Percentiles rank a stretch among this genome's conserved stretches.
Conservation (phyloP, 257 asterid genomes). For the Solanum commersonii region DNA sequence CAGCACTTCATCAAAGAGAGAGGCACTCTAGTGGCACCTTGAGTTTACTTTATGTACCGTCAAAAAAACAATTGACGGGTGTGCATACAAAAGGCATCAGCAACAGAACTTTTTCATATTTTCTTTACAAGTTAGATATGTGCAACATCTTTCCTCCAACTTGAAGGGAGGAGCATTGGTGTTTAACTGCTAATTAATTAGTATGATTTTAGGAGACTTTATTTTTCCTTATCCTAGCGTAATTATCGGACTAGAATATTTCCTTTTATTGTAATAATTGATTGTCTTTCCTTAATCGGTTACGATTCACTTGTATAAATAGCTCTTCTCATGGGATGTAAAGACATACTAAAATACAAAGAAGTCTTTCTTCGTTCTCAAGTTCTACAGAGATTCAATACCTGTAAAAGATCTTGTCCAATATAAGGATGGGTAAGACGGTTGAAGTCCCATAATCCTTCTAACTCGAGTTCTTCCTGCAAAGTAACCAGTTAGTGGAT, state of each 20-base stretch:
- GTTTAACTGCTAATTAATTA: background rate
- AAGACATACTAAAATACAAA: background rate
- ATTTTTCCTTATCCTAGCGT: background rate
- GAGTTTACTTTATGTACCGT: background rate
- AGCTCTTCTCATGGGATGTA: background rate
- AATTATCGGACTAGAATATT: background rate
- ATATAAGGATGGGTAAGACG: conserved; percentile 80
- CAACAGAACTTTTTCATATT: background rate
- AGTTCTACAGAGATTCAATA: conserved; percentile 1
- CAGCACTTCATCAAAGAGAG: background rate
- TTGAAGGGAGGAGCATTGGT: background rate
- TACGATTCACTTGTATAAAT: background rate
- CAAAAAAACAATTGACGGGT: background rate
- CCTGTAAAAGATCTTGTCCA: conserved; percentile 48
- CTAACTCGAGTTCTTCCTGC: conserved; percentile 91
- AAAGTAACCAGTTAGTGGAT: background rate
- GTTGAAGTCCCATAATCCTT: conserved; percentile 93
- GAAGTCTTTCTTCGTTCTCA: background rate
- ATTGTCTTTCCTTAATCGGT: background rate
- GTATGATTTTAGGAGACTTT: background rate
- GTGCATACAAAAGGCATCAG: background rate
- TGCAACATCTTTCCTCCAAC: background rate
- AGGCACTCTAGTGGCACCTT: background rate
- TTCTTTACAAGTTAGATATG: background rate
- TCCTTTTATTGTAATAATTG: background rate